Conservation (phyloP, 2,329 filamentous ascomycete genomes). For the Penicillium sp. region DNA sequence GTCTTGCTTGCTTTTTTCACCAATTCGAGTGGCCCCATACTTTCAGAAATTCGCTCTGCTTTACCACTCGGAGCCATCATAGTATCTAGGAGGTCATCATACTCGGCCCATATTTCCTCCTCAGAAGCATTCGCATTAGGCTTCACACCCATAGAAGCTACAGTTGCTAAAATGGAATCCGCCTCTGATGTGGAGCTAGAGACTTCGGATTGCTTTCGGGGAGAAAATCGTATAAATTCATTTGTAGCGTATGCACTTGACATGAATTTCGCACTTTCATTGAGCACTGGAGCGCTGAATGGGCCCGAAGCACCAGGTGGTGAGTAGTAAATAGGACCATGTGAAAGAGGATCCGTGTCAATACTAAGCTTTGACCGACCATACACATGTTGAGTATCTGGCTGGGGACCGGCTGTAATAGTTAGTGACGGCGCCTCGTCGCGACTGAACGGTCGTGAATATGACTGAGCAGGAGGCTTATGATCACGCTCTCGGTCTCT, state of each 20-base stretch:
- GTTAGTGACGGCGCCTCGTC: constrained; percentile 41
- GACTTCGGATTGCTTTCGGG: constrained; percentile 67
- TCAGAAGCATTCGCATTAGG: constrained; percentile 63
- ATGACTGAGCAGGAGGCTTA: constrained; percentile 69
- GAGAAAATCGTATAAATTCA: constrained; percentile 73
- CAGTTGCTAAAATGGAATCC: constrained; percentile 55
- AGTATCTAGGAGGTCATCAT: constrained; percentile 80
- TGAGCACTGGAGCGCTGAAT: constrained; percentile 30
- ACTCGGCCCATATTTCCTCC: constrained; percentile 93
- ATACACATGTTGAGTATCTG: constrained; percentile 22
- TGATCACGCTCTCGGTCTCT: constrained; percentile 59
- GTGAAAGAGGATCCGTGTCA: constrained; percentile 22
- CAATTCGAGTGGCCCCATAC: constrained; percentile 30
- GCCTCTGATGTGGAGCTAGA: constrained; percentile 63
- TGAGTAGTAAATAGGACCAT: constrained; percentile 22
- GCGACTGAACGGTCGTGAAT: constrained; percentile 73
- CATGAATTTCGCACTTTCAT: constrained; percentile 28
- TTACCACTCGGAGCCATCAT: constrained; percentile 48
- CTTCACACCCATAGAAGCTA: constrained; percentile 63
- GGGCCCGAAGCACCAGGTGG: constrained; percentile 27
- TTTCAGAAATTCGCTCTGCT: constrained; percentile 14
- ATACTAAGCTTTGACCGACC: constrained; percentile 21
- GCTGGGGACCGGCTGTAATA: constrained; percentile 23
- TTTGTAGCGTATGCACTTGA: constrained; percentile 36
- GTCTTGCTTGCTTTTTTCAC: constrained; percentile 36